Percentiles rank a stretch among this genome's conserved stretches.
phyloP scores from a whole-genome alignment of 108 stramenopile genomes.

The Stephanodiscus triporus region DNA sequence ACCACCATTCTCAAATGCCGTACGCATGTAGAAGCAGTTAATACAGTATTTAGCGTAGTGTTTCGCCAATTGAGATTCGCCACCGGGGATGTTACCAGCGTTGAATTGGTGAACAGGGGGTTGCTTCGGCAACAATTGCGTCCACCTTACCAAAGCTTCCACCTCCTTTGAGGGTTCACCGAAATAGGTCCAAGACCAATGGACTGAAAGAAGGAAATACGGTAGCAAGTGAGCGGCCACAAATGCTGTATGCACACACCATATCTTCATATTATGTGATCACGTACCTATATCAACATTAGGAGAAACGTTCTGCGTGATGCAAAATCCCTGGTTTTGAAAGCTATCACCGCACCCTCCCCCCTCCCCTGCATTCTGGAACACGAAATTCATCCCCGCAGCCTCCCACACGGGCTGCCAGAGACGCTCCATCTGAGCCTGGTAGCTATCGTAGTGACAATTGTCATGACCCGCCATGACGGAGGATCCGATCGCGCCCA shows the following conservation, averaged over 20 bases:
- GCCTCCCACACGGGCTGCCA: conserved; percentile 51
- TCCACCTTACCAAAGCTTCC: conserved; percentile 45
- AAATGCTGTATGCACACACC: too few relatives aligned
- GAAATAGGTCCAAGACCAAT: conserved; percentile 59
- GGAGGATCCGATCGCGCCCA: conserved; percentile 48
- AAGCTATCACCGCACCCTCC: conserved; percentile 53
- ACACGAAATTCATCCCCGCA: conserved; percentile 47
- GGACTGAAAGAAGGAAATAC: background rate
- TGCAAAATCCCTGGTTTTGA: conserved; percentile 49
- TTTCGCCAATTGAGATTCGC: conserved; percentile 8
- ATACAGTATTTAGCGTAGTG: conserved; percentile 47
- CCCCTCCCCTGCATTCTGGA: conserved; percentile 53
- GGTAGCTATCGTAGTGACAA: conserved; percentile 51
- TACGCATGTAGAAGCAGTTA: conserved; percentile 45
- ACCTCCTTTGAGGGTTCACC: conserved; percentile 6
- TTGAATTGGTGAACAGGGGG: conserved; percentile 49
- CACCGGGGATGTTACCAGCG: conserved; percentile 12
- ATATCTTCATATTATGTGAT: background rate
- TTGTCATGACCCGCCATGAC: conserved; percentile 59
- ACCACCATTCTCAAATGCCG: conserved; percentile 31
- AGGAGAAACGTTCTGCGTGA: conserved; percentile 52
- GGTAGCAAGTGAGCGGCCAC: too few relatives aligned
- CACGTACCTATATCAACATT: conserved; percentile 42
- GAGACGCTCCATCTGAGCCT: conserved; percentile 42
- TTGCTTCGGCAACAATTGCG: conserved; percentile 48